Conservation (phyloP, 306 rosid genomes). For the Abrus precatorius region DNA sequence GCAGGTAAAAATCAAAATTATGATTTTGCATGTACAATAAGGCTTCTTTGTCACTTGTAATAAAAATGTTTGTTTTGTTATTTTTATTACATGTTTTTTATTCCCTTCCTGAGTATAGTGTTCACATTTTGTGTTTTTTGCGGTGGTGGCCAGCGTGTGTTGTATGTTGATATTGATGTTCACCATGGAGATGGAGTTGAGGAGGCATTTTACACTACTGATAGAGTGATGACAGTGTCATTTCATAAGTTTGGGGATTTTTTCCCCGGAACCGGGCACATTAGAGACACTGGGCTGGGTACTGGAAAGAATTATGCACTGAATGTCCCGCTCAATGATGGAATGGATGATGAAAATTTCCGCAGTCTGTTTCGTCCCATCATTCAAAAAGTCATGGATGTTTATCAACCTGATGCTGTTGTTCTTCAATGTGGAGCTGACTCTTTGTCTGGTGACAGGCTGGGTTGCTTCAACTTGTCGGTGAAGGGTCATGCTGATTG, state of each 20-base stretch:
- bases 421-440: slow-evolving; percentile 98
- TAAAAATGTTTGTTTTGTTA: not conserved
- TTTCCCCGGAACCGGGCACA: slow-evolving; percentile 93
- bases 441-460: slow-evolving; percentile 80
- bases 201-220: slow-evolving; percentile 93
- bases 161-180: slow-evolving; percentile 84
- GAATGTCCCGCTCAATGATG: slow-evolving; percentile 87
- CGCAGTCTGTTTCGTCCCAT: slow-evolving; percentile 80
- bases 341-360: slow-evolving; percentile 83
- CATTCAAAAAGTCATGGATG: slow-evolving; percentile 81
- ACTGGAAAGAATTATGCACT: slow-evolving; percentile 79
- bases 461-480: slow-evolving; percentile 94
- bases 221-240: slow-evolving; percentile 92
- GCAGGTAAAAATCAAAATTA: not conserved
- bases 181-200: slow-evolving; percentile 97
- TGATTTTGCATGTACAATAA: not conserved
- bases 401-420: slow-evolving; percentile 87
- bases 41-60: slow-evolving; percentile 3
- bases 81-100: not conserved
- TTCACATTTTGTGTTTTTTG: slow-evolving; percentile 31
- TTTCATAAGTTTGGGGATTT: slow-evolving; percentile 93
- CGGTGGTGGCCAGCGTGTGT: slow-evolving; percentile 74
- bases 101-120: slow-evolving; percentile 10
- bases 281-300: slow-evolving; percentile 75
- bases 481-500: slow-evolving; percentile 96